Evolutionary conservation across 202 grass and related monocot genomes (phyloP), one percentile per base, ranked within the genome.

Genomic region (Setaria viridis): DNA sequence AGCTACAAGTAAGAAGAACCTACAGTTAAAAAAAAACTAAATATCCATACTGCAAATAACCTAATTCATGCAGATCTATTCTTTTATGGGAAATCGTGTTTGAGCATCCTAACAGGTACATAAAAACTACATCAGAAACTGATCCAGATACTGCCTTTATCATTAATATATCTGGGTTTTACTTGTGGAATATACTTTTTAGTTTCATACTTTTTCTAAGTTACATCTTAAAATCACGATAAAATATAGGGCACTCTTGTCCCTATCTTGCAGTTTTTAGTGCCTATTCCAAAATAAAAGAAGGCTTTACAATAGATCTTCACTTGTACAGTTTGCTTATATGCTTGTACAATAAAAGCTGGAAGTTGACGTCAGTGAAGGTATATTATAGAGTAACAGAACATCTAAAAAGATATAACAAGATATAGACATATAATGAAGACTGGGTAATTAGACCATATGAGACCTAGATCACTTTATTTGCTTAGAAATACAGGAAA

Each of bases 271-370:
- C 50, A 35, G 50, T 11, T 42, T 73, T 56, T 75, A 75, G 72
- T 20, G 15, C 1, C 0, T 56, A 39, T 39, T 33, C 70, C 43
- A 72, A 15, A 49, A 32, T 33, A 49, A 72, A 72, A 33, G 9
- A 70, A 70, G 29, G 47, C 21, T 50, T 49, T 49, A 50, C 21
- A 16, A 72, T 71, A 71, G 43, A 72, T 72, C 30, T 67, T 11
- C 4, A 74, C 14, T 19, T 34, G 15, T 20, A 41, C 49, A 75
- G 50, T 62, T 78, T 83, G 11, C 56, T 67, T 84, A 73, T 88
- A 82, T 33, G 55, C 7, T 62, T 50, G 51, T 81, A 25, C 25
- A 25, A 25, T 25, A 25, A 25, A 87, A 50, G 9, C 19, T 87
- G 53, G 49, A 87, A 42, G 6, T 13, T 87, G 20, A 0, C 14